Evolutionary conservation across 2,329 filamentous ascomycete genomes (phyloP).

Genomic region (Trichoderma arundinaceum): DNA sequence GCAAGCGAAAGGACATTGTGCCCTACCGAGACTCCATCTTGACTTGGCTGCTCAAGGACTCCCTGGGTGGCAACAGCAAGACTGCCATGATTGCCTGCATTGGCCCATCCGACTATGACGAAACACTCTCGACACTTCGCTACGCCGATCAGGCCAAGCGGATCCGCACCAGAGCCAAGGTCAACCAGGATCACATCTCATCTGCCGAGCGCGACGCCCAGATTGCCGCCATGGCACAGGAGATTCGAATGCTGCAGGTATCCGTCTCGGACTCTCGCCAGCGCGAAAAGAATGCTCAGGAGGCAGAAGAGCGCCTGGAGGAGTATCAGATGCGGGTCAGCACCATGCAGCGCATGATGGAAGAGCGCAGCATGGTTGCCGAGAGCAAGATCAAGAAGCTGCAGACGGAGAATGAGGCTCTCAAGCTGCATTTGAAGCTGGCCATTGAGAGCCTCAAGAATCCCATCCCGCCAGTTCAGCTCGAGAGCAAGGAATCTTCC

Average conservation of each 20-base stretch:
- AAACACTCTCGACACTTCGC: conserved; percentile 92
- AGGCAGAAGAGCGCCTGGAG: conserved; percentile 83
- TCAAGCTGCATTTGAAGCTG: conserved; percentile 85
- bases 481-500: conserved; percentile 38
- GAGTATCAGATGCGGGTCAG: conserved; percentile 92
- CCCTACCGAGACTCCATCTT: conserved; percentile 90
- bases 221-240: conserved; percentile 92
- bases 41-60: conserved; percentile 91
- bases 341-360: conserved; percentile 93
- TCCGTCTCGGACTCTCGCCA: conserved; percentile 68
- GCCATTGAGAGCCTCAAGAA: conserved; percentile 88
- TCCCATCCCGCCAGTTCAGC: conserved; percentile 71
- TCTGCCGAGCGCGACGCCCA: conserved; percentile 93
- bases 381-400: conserved; percentile 93
- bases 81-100: conserved; percentile 99
- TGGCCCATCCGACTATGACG: conserved; percentile 92
- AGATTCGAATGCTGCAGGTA: conserved; percentile 85
- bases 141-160: conserved; percentile 98
- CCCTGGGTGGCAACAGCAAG: conserved; percentile 93
- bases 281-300: conserved; percentile 76
- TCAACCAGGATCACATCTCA: conserved; percentile 94
- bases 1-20: conserved; percentile 70
- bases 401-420: conserved; percentile 86
- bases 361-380: conserved; percentile 86
- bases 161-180: conserved; percentile 89